Percentiles rank a stretch among this genome's conserved stretches.
phyloP scores from a whole-genome alignment of 1,284 basidiomycete genomes.

The Rhodotorula sp. region DNA sequence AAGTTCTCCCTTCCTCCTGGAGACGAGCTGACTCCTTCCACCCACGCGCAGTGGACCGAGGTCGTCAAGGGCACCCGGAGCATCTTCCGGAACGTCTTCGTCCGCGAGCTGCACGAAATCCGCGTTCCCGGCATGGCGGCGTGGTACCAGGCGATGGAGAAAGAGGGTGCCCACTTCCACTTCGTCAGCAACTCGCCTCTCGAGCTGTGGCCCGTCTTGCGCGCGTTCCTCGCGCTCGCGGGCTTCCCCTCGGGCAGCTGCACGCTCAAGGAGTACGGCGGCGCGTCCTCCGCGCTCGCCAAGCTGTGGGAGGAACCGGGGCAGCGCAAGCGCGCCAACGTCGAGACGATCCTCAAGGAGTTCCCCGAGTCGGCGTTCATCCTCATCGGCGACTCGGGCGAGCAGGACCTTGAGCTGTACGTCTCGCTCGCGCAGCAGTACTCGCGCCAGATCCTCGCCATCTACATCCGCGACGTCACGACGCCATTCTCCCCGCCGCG shows the following conservation, averaged over 20 bases:
- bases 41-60: constrained; percentile 43
- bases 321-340: constrained; percentile 73
- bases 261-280: constrained; percentile 72
- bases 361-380: constrained; percentile 66
- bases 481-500: constrained; percentile 39
- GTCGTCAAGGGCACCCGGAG: constrained; percentile 50
- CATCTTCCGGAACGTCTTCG: constrained; percentile 56
- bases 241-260: constrained; percentile 64
- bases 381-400: constrained; percentile 75
- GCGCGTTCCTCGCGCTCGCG: constrained; percentile 72
- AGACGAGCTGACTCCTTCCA: neutral
- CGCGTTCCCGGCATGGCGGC: constrained; percentile 81
- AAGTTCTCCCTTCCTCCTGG: neutral
- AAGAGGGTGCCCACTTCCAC: constrained; percentile 65
- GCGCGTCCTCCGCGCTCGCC: constrained; percentile 66
- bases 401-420: constrained; percentile 78
- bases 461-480: constrained; percentile 76
- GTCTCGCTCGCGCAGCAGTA: constrained; percentile 63
- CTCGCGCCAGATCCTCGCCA: constrained; percentile 58
- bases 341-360: constrained; percentile 64
- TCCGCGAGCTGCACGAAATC: constrained; percentile 64
- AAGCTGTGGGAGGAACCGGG: constrained; percentile 71
- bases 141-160: constrained; percentile 53
- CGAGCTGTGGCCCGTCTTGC: constrained; percentile 77
- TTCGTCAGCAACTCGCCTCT: constrained; percentile 82